phyloP scores from a whole-genome alignment of 805 yeast genomes.

The Huiozyma naganishii region DNA sequence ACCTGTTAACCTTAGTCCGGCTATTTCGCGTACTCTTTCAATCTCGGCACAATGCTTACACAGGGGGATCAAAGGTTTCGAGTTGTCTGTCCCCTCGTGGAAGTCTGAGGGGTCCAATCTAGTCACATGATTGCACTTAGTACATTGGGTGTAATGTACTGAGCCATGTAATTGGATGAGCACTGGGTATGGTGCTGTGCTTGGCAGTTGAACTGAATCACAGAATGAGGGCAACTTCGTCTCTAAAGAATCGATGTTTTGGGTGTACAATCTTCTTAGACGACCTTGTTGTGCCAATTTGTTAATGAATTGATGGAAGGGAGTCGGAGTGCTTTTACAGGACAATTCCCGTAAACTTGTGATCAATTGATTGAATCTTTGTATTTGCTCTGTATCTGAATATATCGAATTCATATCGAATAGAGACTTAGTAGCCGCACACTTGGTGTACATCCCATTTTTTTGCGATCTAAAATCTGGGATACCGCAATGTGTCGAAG shows the following conservation, averaged over 20 bases:
- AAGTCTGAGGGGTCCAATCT: constrained; percentile 45
- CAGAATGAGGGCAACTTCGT: constrained; percentile 36
- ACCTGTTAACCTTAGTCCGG: constrained; percentile 57
- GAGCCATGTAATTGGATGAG: constrained; percentile 83
- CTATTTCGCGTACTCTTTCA: constrained; percentile 43
- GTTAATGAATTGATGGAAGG: constrained; percentile 59
- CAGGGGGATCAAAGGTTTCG: constrained; percentile 30
- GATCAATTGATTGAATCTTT: constrained; percentile 66
- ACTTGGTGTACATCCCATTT: constrained; percentile 56
- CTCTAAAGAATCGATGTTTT: constrained; percentile 79
- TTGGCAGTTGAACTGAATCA: constrained; percentile 32
- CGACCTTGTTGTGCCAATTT: constrained; percentile 50
- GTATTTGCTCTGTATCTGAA: constrained; percentile 47
- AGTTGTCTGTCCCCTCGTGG: constrained; percentile 2
- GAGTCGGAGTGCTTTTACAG: constrained; percentile 51
- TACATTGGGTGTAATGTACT: constrained; percentile 59
- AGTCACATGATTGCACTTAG: constrained; percentile 57
- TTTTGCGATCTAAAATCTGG: constrained; percentile 77
- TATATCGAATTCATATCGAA: constrained; percentile 69
- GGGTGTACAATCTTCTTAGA: constrained; percentile 69
- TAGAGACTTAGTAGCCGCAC: constrained; percentile 49
- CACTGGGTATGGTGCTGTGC: constrained; percentile 34
- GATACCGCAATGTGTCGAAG: constrained; percentile 83
- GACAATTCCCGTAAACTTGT: constrained; percentile 49
- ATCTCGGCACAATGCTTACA: constrained; percentile 59